These are phyloP conservation scores for Hirsutella thompsonii DNA, from an alignment of 2,329 filamentous ascomycete species.

Conservation along the genomic window DNA sequence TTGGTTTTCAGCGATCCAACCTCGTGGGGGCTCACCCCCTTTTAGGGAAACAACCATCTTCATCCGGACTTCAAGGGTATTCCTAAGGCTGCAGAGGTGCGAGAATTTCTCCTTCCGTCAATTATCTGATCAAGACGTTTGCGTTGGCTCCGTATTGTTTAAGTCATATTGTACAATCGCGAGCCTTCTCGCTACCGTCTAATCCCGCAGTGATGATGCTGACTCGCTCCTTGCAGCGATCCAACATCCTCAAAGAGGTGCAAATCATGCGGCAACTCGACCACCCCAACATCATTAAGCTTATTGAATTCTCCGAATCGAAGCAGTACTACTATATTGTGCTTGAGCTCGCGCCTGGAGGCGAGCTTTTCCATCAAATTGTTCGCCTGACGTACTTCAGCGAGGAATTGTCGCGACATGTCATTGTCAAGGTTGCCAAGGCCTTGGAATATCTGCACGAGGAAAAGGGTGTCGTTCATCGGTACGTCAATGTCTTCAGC, in stretches of 20 bases:
- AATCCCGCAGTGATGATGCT: slow-evolving; percentile 8
- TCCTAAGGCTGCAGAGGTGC: slow-evolving; percentile 96
- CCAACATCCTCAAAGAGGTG: slow-evolving; percentile 96
- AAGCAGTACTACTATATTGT: slow-evolving; percentile 96
- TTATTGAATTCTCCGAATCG: slow-evolving; percentile 89
- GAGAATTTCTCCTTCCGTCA: slow-evolving; percentile 28
- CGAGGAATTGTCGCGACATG: slow-evolving; percentile 85
- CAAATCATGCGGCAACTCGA: slow-evolving; percentile 97
- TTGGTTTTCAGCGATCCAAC: slow-evolving; percentile 12
- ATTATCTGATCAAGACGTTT: slow-evolving; percentile 12
- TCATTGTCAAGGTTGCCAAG: slow-evolving; percentile 90
- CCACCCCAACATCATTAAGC: slow-evolving; percentile 89
- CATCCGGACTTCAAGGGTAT: slow-evolving; percentile 95
- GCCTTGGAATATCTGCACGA: slow-evolving; percentile 91
- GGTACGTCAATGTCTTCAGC: slow-evolving; percentile 43
- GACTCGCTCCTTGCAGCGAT: slow-evolving; percentile 48
- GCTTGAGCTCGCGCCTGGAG: slow-evolving; percentile 85
- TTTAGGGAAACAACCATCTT: slow-evolving; percentile 79
- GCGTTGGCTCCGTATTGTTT: slow-evolving; percentile 13
- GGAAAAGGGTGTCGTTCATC: slow-evolving; percentile 88
- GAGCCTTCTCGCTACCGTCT: neutral
- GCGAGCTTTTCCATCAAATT: slow-evolving; percentile 96
- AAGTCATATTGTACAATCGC: neutral
- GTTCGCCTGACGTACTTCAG: slow-evolving; percentile 97
- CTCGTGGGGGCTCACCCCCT: slow-evolving; percentile 30